Percentiles rank a stretch among this genome's conserved stretches.
Evolutionary conservation across 2,329 filamentous ascomycete genomes (phyloP).

Genomic region (Cyphellophora europaea): DNA sequence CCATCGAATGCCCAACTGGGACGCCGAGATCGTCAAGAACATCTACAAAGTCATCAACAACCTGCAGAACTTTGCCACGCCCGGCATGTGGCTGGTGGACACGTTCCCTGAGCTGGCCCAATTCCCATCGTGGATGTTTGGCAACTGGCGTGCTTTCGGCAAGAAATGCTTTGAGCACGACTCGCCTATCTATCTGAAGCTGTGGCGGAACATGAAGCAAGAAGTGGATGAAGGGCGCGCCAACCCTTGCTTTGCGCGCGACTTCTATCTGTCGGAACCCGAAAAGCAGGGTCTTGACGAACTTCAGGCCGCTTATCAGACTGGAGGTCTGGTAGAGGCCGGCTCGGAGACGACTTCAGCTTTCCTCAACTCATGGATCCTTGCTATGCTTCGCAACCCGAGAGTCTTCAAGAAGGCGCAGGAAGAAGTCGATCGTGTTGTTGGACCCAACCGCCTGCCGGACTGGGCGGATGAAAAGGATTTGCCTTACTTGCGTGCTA

Average conservation of each 20-base stretch:
- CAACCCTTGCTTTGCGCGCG: constrained; percentile 12
- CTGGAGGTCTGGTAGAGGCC: constrained; percentile 17
- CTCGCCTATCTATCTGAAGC: constrained; percentile 9
- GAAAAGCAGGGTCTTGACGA: constrained; percentile 11
- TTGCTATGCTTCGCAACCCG: constrained; percentile 30
- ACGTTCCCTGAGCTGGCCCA: constrained; percentile 35
- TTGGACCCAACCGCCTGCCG: constrained; percentile 40
- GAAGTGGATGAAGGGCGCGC: constrained; percentile 10
- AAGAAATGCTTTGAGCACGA: constrained; percentile 11
- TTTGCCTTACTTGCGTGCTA: constrained; percentile 44
- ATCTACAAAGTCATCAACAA: constrained; percentile 38
- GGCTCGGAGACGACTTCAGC: constrained; percentile 19
- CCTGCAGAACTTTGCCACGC: constrained; percentile 37
- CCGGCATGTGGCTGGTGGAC: constrained; percentile 33
- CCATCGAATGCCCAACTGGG: constrained; percentile 31
- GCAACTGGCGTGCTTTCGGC: constrained; percentile 12
- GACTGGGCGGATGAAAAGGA: constrained; percentile 37
- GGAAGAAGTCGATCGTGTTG: constrained; percentile 40
- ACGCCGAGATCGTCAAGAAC: constrained; percentile 37
- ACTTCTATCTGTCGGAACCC: constrained; percentile 11
- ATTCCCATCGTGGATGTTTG: constrained; percentile 27
- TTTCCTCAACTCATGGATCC: constrained; percentile 13
- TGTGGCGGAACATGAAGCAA: constrained; percentile 12
- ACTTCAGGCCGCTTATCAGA: constrained; percentile 12
- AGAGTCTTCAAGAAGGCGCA: constrained; percentile 36